Evolutionary conservation across 1,139 yeast species (phyloP).

Genomic region (Chernovozyma aurita): DNA sequence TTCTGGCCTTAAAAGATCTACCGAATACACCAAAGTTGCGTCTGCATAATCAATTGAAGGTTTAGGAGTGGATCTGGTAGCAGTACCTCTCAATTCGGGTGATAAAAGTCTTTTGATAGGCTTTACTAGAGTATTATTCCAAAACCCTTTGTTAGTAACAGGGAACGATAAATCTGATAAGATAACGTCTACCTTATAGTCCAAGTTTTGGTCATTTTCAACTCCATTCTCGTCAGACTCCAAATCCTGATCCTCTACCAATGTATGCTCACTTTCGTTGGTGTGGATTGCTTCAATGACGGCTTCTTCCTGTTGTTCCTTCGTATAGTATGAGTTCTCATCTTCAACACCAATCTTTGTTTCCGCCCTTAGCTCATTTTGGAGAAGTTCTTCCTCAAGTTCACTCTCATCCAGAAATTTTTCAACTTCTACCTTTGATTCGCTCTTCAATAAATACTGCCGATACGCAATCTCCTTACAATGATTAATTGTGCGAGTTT

Average conservation of each 20-base stretch:
- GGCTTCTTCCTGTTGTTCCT: conserved; percentile 1
- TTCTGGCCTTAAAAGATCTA: conserved; percentile 59
- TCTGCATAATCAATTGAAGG: conserved; percentile 70
- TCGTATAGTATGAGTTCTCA: conserved; percentile 1
- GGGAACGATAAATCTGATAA: conserved; percentile 88
- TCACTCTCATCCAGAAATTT: too few relatives aligned
- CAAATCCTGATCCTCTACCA: neutral
- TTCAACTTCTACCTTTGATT: neutral
- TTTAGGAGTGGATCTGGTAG: conserved; percentile 16
- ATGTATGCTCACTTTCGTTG: too few relatives aligned
- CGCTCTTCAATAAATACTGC: conserved; percentile 2
- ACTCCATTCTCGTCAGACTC: neutral
- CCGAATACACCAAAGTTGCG: conserved; percentile 76
- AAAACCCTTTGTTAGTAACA: conserved; percentile 61
- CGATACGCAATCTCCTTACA: conserved; percentile 41
- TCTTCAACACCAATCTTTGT: too few relatives aligned
- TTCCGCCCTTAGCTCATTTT: too few relatives aligned
- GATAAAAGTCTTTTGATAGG: conserved; percentile 47
- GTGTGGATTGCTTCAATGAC: neutral
- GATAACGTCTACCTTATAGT: conserved; percentile 49
- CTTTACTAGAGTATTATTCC: conserved; percentile 70
- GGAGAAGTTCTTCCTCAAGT: too few relatives aligned
- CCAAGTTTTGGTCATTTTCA: conserved; percentile 6
- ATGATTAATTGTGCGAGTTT: conserved; percentile 51
- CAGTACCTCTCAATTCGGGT: conserved; percentile 20